Conservation (phyloP, 148 eudicot species). For the Amaranthus hypochondriacus region DNA sequence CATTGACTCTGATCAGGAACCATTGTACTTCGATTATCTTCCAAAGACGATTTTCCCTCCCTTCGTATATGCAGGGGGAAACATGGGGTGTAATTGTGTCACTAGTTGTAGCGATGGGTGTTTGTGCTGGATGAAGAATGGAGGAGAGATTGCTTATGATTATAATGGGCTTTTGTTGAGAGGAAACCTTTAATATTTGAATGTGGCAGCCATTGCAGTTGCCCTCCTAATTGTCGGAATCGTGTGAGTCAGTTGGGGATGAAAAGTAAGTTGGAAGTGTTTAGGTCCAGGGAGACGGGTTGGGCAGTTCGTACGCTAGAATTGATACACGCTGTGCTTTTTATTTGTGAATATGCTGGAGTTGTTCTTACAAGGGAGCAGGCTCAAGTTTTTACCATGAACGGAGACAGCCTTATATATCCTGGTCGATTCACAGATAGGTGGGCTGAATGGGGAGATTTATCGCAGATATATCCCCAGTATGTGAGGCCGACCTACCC, state of each 20-base stretch:
- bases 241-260: slow-evolving; percentile 84
- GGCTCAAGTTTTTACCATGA: slow-evolving; percentile 63
- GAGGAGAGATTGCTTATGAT: slow-evolving; percentile 82
- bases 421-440: slow-evolving; percentile 64
- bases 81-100: slow-evolving; percentile 63
- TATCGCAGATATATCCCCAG: slow-evolving; percentile 50
- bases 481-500: slow-evolving; percentile 60
- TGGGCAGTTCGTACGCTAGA: slow-evolving; percentile 93
- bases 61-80: slow-evolving; percentile 40
- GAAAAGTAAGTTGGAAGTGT: slow-evolving; percentile 68
- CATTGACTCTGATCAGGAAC: slow-evolving; percentile 57
- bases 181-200: slow-evolving; percentile 83
- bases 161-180: slow-evolving; percentile 57
- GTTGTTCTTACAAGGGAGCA: slow-evolving; percentile 73
- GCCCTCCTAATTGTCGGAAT: slow-evolving; percentile 74
- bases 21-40: slow-evolving; percentile 66
- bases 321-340: slow-evolving; percentile 74
- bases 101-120: slow-evolving; percentile 57
- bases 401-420: slow-evolving; percentile 68
- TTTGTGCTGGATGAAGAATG: slow-evolving; percentile 65
- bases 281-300: slow-evolving; percentile 70
- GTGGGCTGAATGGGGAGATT: slow-evolving; percentile 91
- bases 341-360: slow-evolving; percentile 85
- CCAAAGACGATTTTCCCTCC: slow-evolving; percentile 57
- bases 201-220: slow-evolving; percentile 66